Conservation (phyloP, 2,329 filamentous ascomycete species). For the Nannizziopsis barbatae region DNA sequence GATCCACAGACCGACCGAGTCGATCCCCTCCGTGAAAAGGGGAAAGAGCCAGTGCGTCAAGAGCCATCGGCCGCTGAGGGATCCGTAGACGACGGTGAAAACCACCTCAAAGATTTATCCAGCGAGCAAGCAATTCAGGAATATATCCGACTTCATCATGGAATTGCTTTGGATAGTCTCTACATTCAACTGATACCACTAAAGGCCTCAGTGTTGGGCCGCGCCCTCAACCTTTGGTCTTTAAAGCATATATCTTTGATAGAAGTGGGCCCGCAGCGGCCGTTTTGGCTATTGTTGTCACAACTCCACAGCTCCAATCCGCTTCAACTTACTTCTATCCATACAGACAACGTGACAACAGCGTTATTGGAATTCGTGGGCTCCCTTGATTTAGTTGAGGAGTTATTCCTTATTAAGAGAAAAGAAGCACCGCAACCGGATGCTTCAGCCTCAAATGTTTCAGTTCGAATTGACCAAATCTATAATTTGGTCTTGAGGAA, state of each 20-base stretch:
- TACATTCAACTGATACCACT: conserved; percentile 50
- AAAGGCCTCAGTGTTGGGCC: conserved; percentile 46
- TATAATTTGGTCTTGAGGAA: conserved; percentile 46
- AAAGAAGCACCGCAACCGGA: conserved; percentile 42
- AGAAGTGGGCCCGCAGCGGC: conserved; percentile 51
- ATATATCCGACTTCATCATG: conserved; percentile 49
- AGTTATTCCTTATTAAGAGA: conserved; percentile 50
- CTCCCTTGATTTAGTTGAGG: conserved; percentile 44
- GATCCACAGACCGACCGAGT: not conserved
- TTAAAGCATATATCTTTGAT: conserved; percentile 51
- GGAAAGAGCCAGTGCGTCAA: conserved; percentile 1
- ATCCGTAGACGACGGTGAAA: not conserved
- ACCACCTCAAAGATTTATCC: not conserved
- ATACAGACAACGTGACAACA: conserved; percentile 51
- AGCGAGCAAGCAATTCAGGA: conserved; percentile 23
- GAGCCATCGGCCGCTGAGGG: not conserved
- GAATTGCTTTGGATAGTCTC: conserved; percentile 46
- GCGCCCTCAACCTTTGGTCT: conserved; percentile 46
- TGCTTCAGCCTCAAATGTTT: conserved; percentile 43
- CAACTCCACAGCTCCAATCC: conserved; percentile 44
- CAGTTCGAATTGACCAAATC: conserved; percentile 47
- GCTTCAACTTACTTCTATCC: conserved; percentile 47
- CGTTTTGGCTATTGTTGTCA: conserved; percentile 48
- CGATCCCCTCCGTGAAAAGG: not conserved
- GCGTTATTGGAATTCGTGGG: conserved; percentile 39